Base-by-base conservation (phyloP, 495 filamentous ascomycete species). In the Tetracladium setigerum region DNA sequence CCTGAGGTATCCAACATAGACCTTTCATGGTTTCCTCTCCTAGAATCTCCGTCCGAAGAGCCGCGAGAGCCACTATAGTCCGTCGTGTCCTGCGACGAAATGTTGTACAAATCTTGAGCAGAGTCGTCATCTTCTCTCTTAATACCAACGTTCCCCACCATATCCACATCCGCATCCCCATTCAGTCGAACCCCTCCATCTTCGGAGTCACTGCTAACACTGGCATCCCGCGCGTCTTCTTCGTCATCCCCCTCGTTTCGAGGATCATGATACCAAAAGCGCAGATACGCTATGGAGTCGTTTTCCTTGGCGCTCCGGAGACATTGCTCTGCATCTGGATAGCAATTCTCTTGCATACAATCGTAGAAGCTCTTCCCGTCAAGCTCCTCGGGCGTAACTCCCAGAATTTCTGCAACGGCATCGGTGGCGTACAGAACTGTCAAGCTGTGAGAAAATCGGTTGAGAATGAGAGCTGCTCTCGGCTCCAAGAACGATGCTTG, bases 241-340 rank as follows among this genome's bases (percentile, higher is more conserved):
- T 64, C 56, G 30, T 60, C 53, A 11, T 62, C 60, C 13, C 71
- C 67, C 22, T 62, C 55, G 45, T 56, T 53, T 45, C 74, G 71
- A 22, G 87, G 88, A 62, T 94, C 83, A 30, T 85, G 76, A 61
- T 82, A 90, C 74, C 79, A 87, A 59, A 95, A 95, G n/a, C 89
- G 84, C 42, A 95, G 71, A 55, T 95, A 95, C 12, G 89, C 88
- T 54, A 95, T 94, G 11, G 89, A 94, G 53, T 94, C 87, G 55
- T 95, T 94, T n/a, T 81, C 82, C 60, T 95, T 94, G 6, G 89
- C 89, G 53, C 81, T 82, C 59, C 94, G 87, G 36, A 95, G 64
- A 53, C 82, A 88, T 48, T 78, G 74, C 11, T 89, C 76, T 12
- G 86, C 87, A 54, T 89, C 84, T 12, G 72, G 66, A 17, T 90